Evolutionary conservation across 169 alveolate genomes (phyloP).

Genomic region (Plasmodium adleri): DNA sequence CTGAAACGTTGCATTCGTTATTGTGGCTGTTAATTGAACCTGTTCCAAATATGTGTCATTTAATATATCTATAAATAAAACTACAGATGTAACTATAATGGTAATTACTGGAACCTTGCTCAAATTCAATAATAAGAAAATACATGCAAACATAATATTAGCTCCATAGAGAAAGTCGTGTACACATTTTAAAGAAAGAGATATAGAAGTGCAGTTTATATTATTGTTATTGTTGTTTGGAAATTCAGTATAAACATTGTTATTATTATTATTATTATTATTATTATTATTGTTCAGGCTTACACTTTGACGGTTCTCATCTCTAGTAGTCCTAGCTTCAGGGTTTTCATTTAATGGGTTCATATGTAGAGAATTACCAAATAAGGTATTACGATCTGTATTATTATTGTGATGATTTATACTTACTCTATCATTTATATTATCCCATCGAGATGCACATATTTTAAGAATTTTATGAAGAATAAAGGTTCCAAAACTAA

Average conservation of each 20-base stretch:
- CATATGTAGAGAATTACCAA: no score
- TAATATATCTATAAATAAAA: constrained; percentile 57
- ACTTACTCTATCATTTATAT: not conserved
- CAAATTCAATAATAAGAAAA: constrained; percentile 55
- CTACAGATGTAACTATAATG: constrained; percentile 20
- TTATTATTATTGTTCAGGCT: not conserved
- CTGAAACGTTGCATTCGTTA: not conserved
- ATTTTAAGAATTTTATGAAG: constrained; percentile 6
- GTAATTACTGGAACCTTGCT: constrained; percentile 50
- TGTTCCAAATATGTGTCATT: constrained; percentile 74
- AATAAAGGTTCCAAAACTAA: constrained; percentile 15
- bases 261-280: not conserved
- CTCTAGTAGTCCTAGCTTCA: not conserved
- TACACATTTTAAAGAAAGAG: constrained; percentile 14
- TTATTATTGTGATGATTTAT: not conserved
- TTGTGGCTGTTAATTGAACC: not conserved
- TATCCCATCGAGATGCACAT: constrained; percentile 13
- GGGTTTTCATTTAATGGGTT: no score
- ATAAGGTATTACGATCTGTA: not conserved
- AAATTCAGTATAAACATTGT: not conserved
- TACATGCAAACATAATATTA: constrained; percentile 35
- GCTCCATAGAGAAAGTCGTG: constrained; percentile 44
- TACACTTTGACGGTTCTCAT: not conserved
- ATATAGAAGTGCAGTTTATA: not conserved
- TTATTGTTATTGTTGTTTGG: not conserved